Percentiles rank a stretch among this genome's conserved stretches.
Evolutionary conservation across 257 asterid species (phyloP).

Genomic region (Rehmannia glutinosa): DNA sequence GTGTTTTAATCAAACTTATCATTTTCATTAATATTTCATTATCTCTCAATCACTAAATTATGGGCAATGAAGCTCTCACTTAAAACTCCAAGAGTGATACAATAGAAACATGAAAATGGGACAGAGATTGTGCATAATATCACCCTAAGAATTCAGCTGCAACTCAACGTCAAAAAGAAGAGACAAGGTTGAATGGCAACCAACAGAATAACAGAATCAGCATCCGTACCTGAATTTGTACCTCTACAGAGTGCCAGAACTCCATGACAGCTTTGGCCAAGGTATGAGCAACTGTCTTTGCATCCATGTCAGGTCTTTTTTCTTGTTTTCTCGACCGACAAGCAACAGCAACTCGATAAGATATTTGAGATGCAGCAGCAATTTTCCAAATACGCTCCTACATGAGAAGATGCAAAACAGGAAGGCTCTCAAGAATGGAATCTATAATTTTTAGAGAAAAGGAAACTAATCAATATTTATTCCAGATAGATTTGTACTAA

Average conservation of each 20-base stretch:
- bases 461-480: neutral
- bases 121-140: neutral
- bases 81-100: neutral
- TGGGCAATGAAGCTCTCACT: no score
- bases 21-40: no score
- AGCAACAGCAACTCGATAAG: slow-evolving; percentile 48
- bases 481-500: neutral
- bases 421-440: slow-evolving; percentile 13
- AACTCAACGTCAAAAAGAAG: neutral
- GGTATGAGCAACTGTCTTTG: slow-evolving; percentile 56
- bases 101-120: neutral
- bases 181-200: slow-evolving; percentile 1
- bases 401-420: slow-evolving; percentile 23
- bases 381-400: slow-evolving; percentile 94
- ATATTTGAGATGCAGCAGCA: slow-evolving; percentile 64
- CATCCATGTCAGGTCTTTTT: slow-evolving; percentile 35
- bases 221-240: slow-evolving; percentile 25
- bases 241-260: slow-evolving; percentile 83
- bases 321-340: slow-evolving; percentile 52
- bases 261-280: slow-evolving; percentile 78
- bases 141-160: no score
- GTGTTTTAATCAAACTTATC: no score
- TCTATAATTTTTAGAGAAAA: neutral
- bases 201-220: slow-evolving; percentile 2
- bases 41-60: no score